phyloP scores from a whole-genome alignment of 208 protist species.

The Acanthamoeba quina region DNA sequence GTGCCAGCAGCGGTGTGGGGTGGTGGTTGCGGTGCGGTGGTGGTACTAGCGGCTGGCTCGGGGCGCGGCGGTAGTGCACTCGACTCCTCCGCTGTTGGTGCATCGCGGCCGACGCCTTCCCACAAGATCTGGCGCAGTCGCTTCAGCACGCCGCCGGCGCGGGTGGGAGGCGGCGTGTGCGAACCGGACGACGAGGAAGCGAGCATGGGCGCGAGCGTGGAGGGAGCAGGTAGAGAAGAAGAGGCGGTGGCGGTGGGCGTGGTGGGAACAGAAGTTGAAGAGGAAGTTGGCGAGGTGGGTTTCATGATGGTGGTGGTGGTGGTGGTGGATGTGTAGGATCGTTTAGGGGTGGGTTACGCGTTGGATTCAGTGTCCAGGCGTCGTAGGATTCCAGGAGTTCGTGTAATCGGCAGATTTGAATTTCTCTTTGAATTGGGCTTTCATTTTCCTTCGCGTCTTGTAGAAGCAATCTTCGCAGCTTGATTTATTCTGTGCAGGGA shows the following conservation, averaged over 20 bases:
- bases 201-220: background rate
- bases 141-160: slow-evolving; percentile 26
- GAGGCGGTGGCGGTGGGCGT: background rate
- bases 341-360: background rate
- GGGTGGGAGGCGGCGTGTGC: background rate
- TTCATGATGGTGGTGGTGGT: background rate
- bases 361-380: background rate
- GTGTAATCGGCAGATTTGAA: background rate
- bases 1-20: background rate
- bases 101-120: slow-evolving; percentile 2
- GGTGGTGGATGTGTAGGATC: background rate
- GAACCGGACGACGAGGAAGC: background rate
- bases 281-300: background rate
- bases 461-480: background rate
- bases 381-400: background rate
- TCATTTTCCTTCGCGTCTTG: background rate
- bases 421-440: slow-evolving; percentile 32
- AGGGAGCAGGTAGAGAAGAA: background rate
- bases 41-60: no score
- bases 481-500: background rate
- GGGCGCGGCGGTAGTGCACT: background rate
- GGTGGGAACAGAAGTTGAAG: background rate
- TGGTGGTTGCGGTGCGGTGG: background rate
- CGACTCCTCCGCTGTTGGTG: background rate
- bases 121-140: slow-evolving; percentile 29